Evolutionary conservation across 495 filamentous ascomycete genomes (phyloP).

Genomic region (Aspergillus cristatus): DNA sequence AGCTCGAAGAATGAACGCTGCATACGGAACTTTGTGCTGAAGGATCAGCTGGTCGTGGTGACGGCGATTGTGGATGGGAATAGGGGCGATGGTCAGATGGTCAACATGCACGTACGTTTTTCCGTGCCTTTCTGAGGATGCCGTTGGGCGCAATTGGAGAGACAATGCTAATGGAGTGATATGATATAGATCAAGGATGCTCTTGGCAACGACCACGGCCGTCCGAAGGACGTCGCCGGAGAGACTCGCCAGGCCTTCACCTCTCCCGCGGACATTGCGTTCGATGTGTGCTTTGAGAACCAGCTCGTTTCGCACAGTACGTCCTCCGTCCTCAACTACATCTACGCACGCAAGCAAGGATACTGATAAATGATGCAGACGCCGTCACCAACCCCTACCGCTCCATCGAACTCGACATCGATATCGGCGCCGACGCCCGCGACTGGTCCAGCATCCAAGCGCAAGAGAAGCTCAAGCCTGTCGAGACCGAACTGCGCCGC

Average conservation of each 20-base stretch:
- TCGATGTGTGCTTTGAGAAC: constrained; percentile 98
- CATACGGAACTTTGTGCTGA: constrained; percentile 91
- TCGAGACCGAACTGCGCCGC: constrained; percentile 89
- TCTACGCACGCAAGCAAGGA: too few species aligned
- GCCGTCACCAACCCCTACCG: constrained; percentile 52
- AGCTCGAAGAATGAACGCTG: constrained; percentile 68
- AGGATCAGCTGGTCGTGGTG: constrained; percentile 96
- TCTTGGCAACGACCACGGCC: constrained; percentile 89
- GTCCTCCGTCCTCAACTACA: constrained; percentile 13
- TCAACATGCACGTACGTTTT: constrained; percentile 86
- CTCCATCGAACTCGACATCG: constrained; percentile 90
- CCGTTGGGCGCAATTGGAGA: too few species aligned
- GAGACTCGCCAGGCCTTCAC: constrained; percentile 93
- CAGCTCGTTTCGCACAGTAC: constrained; percentile 54
- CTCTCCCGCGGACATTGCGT: constrained; percentile 84
- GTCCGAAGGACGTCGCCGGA: constrained; percentile 81
- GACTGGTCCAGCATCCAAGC: constrained; percentile 97
- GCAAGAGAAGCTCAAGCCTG: constrained; percentile 93
- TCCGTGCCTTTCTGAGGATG: not conserved
- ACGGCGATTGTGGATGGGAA: constrained; percentile 77
- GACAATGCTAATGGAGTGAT: not conserved
- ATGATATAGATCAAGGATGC: constrained; percentile 76
- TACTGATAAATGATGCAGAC: constrained; percentile 13
- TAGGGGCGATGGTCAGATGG: constrained; percentile 83
- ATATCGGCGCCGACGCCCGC: constrained; percentile 96